Percentiles rank a stretch among this genome's conserved stretches.
Conservation (phyloP, 2,329 filamentous ascomycete genomes). For the Colletotrichum cordylinicola region DNA sequence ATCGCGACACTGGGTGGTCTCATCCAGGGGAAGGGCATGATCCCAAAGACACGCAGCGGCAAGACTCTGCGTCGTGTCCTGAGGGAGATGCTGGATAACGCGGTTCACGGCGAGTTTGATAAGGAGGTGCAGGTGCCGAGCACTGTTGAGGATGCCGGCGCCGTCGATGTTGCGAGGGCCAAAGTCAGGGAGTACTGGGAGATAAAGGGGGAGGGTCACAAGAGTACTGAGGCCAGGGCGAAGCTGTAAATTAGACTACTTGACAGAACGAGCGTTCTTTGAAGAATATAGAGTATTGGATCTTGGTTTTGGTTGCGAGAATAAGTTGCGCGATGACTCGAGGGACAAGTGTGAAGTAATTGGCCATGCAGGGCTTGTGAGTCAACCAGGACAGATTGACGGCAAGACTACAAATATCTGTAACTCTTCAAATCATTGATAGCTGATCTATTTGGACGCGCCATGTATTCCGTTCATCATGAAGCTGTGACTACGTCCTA, state of each 20-base stretch:
- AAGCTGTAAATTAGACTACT: slow-evolving; percentile 46
- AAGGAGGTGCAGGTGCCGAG: slow-evolving; percentile 77
- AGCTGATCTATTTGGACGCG: fast-evolving
- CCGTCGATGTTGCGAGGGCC: slow-evolving; percentile 74
- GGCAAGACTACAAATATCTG: fast-evolving
- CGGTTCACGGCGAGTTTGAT: slow-evolving; percentile 73
- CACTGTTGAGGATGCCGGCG: slow-evolving; percentile 82
- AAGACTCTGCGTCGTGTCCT: slow-evolving; percentile 87
- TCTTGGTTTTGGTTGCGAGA: neutral
- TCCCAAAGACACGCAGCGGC: slow-evolving; percentile 90
- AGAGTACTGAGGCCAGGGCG: slow-evolving; percentile 50
- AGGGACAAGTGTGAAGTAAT: neutral
- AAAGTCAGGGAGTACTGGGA: slow-evolving; percentile 81
- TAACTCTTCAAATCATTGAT: fast-evolving
- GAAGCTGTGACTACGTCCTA: neutral
- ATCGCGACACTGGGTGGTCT: slow-evolving; percentile 88
- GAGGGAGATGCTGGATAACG: slow-evolving; percentile 85
- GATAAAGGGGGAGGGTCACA: slow-evolving; percentile 46
- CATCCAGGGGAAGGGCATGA: slow-evolving; percentile 84
- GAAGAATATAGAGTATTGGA: neutral
- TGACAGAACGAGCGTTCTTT: neutral
- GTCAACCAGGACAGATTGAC: neutral
- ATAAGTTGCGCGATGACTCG: neutral
- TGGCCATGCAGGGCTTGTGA: neutral
- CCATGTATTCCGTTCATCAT: fast-evolving